These are phyloP conservation scores for Lasiosphaeris hirsuta DNA, from an alignment of 495 filamentous ascomycete species.

Conservation along the genomic window DNA sequence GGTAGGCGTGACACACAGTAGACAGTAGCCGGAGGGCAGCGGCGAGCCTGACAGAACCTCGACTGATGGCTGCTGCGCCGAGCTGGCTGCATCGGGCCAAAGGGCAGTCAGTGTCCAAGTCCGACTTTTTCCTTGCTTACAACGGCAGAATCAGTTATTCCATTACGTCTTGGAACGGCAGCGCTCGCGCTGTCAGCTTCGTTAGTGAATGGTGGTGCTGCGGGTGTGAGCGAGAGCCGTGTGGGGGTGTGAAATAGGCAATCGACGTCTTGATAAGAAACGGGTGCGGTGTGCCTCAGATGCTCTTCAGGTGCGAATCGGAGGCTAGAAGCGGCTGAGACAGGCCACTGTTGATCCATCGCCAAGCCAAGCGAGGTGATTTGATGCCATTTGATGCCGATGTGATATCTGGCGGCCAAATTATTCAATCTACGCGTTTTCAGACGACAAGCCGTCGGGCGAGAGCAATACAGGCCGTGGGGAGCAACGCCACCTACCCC, in stretches of 20 bases:
- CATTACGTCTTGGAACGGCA: constrained; percentile 23
- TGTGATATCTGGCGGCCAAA: constrained; percentile 2
- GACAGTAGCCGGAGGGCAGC: too few relatives aligned
- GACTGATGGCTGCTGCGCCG: too few relatives aligned
- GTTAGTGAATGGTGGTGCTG: not conserved
- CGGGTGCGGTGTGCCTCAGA: constrained; percentile 2
- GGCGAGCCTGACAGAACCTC: too few relatives aligned
- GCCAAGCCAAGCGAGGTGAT: constrained; percentile 6
- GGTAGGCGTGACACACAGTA: too few relatives aligned
- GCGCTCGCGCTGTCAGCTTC: not conserved
- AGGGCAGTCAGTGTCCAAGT: too few relatives aligned
- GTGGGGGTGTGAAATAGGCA: constrained; percentile 20
- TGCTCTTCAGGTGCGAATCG: constrained; percentile 4
- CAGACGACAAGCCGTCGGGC: not conserved
- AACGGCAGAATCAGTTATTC: not conserved
- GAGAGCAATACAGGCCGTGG: not conserved
- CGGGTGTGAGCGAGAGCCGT: constrained; percentile 8
- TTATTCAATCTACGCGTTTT: not conserved
- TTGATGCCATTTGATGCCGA: not conserved
- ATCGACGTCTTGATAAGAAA: constrained; percentile 17
- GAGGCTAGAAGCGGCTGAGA: constrained; percentile 8
- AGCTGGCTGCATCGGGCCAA: too few relatives aligned
- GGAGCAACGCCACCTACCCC: not conserved
- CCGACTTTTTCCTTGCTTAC: too few relatives aligned
- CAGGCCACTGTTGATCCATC: not conserved